phyloP scores from a whole-genome alignment of 1,284 basidiomycete genomes.

The Leccinum glutinopallens region DNA sequence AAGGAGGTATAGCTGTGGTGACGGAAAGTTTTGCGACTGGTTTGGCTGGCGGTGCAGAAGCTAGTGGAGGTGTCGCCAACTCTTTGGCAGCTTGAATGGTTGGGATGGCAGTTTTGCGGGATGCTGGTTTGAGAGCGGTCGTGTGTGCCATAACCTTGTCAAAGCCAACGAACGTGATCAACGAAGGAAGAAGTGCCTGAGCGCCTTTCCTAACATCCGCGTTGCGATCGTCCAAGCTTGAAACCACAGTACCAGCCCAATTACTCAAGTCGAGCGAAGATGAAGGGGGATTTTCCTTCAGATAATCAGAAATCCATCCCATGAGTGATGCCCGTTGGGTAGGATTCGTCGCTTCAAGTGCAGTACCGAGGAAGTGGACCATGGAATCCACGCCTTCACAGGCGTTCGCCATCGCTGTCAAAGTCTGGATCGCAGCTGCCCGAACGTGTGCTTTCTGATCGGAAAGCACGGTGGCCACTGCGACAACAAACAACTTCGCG shows the following conservation, averaged over 20 bases:
- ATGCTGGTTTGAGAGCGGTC: constrained; percentile 88
- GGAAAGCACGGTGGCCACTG: constrained; percentile 84
- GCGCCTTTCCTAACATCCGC: constrained; percentile 93
- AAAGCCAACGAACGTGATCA: constrained; percentile 81
- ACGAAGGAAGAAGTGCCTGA: constrained; percentile 75
- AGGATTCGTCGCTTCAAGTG: constrained; percentile 88
- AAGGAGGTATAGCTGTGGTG: constrained; percentile 7
- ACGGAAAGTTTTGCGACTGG: constrained; percentile 28
- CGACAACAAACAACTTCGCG: constrained; percentile 72
- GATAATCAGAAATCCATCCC: constrained; percentile 84
- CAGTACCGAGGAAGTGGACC: constrained; percentile 75
- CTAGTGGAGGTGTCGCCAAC: constrained; percentile 33
- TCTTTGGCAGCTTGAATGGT: constrained; percentile 81
- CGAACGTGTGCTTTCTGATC: constrained; percentile 94
- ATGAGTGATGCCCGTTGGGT: constrained; percentile 84
- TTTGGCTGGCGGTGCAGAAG: constrained; percentile 30
- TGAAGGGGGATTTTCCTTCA: constrained; percentile 64
- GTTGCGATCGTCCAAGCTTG: constrained; percentile 90
- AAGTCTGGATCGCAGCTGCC: constrained; percentile 73
- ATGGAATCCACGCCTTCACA: constrained; percentile 86
- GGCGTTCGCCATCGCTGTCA: constrained; percentile 85
- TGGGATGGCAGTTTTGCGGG: constrained; percentile 81
- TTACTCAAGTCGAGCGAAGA: constrained; percentile 72
- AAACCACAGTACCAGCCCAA: constrained; percentile 73
- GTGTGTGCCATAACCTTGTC: constrained; percentile 89